These are phyloP conservation scores for Mollisiaceae sp. DNA, from an alignment of 2,329 filamentous ascomycete species.

Conservation along the genomic window DNA sequence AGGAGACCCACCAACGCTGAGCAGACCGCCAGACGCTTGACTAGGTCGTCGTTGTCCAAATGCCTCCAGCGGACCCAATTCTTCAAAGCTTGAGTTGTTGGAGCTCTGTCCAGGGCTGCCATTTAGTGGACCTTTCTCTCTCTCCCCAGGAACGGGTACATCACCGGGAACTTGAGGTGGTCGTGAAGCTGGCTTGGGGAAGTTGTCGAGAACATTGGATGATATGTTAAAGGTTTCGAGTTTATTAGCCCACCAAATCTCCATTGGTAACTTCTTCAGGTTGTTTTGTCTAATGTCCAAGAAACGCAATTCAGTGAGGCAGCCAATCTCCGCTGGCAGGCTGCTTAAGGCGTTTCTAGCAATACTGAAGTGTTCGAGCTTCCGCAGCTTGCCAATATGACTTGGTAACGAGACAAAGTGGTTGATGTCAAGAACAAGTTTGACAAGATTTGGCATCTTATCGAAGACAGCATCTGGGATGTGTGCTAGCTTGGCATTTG, in stretches of 20 bases:
- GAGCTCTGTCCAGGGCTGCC: constrained; percentile 46
- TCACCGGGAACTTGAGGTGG: constrained; percentile 65
- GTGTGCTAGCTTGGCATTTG: constrained; percentile 87
- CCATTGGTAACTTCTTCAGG: constrained; percentile 82
- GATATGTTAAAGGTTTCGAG: constrained; percentile 93
- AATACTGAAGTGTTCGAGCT: constrained; percentile 90
- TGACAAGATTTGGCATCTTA: constrained; percentile 84
- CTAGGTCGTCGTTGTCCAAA: constrained; percentile 76
- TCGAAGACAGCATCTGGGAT: constrained; percentile 86
- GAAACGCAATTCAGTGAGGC: constrained; percentile 80
- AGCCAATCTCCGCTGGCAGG: constrained; percentile 86
- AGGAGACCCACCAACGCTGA: constrained; percentile 79
- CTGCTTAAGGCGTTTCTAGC: constrained; percentile 88
- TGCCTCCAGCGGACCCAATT: constrained; percentile 70
- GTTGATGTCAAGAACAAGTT: constrained; percentile 90
- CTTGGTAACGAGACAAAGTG: constrained; percentile 90
- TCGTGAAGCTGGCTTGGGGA: constrained; percentile 84
- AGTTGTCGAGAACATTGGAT: constrained; percentile 88
- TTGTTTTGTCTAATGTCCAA: constrained; percentile 95
- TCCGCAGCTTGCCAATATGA: constrained; percentile 82
- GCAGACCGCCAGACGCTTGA: constrained; percentile 76
- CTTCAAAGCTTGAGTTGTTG: constrained; percentile 76
- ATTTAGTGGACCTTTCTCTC: constrained; percentile 22
- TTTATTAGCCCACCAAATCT: constrained; percentile 94
- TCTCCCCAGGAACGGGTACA: constrained; percentile 35